phyloP scores from a whole-genome alignment of 768 basidiomycete genomes.

The Boletellus emodensis region DNA sequence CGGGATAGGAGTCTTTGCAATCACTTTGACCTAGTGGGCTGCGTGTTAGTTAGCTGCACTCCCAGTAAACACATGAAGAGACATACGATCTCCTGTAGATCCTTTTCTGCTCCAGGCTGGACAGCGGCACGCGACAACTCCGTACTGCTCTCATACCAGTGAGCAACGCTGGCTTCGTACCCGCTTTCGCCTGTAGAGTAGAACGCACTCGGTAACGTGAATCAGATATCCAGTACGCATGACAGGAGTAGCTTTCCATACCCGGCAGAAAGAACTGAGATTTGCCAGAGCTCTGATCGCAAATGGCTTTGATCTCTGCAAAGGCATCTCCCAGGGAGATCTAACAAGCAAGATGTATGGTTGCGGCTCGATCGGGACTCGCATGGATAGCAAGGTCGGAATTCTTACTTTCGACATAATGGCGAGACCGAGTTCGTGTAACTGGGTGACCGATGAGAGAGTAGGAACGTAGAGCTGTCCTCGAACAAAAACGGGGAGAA shows the following conservation, averaged over 20 bases:
- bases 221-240: neutral
- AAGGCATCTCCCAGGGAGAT: slow-evolving; percentile 1
- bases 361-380: neutral
- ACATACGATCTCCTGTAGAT: slow-evolving; percentile 9
- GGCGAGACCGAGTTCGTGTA: too few species aligned
- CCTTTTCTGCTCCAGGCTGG: slow-evolving; percentile 10
- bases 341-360: too few species aligned
- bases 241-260: neutral
- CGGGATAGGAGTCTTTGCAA: slow-evolving; percentile 3
- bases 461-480: neutral
- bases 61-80: neutral
- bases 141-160: slow-evolving; percentile 13
- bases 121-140: slow-evolving; percentile 8
- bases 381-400: neutral
- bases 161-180: slow-evolving; percentile 10
- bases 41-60: neutral
- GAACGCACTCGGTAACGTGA: neutral
- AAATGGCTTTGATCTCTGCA: neutral
- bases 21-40: slow-evolving; percentile 4
- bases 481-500: neutral
- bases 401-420: neutral
- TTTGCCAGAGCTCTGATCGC: neutral
- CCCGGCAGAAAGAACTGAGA: slow-evolving; percentile 10
- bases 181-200: slow-evolving; percentile 6
- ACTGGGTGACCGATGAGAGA: neutral